phyloP scores from a whole-genome alignment of 1,284 basidiomycete species.

The Athelia psychrophila region DNA sequence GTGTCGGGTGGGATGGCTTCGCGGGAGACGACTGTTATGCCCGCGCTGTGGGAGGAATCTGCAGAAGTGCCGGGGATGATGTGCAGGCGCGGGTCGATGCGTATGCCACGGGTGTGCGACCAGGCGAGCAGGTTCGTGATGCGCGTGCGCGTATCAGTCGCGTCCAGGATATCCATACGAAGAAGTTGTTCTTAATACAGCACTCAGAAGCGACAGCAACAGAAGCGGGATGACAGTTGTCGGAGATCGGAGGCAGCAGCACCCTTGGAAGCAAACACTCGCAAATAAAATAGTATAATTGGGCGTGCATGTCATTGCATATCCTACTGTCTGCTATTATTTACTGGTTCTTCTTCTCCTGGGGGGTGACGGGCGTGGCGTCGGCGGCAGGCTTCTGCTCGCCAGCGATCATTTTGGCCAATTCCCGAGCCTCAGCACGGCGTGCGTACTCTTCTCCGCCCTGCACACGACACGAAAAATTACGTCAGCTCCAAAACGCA shows the following conservation, averaged over 20 bases:
- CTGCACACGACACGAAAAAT: slow-evolving; percentile 39
- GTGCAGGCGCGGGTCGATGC: background rate
- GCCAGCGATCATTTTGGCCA: slow-evolving; percentile 41
- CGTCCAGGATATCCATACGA: no score
- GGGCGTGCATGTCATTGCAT: no score
- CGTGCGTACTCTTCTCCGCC: slow-evolving; percentile 84
- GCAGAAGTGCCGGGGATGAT: no score
- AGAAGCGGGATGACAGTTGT: no score
- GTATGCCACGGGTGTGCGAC: background rate
- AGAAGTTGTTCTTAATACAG: no score
- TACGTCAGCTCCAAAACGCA: slow-evolving; percentile 11
- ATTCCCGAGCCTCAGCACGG: slow-evolving; percentile 60
- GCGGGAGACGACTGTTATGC: slow-evolving; percentile 10
- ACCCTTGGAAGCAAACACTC: no score
- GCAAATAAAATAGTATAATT: no score
- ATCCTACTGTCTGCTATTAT: no score
- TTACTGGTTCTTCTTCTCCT: slow-evolving; percentile 40
- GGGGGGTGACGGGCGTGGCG: slow-evolving; percentile 7
- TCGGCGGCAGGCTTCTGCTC: slow-evolving; percentile 23
- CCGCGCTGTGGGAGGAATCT: no score
- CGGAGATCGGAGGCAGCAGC: no score
- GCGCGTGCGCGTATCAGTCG: background rate
- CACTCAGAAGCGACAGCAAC: no score
- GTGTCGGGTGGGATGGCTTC: slow-evolving; percentile 31
- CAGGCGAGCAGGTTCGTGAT: background rate